These are phyloP conservation scores for Syzygium syzygioides DNA, from an alignment of 441 rosid species.

Conservation along the genomic window DNA sequence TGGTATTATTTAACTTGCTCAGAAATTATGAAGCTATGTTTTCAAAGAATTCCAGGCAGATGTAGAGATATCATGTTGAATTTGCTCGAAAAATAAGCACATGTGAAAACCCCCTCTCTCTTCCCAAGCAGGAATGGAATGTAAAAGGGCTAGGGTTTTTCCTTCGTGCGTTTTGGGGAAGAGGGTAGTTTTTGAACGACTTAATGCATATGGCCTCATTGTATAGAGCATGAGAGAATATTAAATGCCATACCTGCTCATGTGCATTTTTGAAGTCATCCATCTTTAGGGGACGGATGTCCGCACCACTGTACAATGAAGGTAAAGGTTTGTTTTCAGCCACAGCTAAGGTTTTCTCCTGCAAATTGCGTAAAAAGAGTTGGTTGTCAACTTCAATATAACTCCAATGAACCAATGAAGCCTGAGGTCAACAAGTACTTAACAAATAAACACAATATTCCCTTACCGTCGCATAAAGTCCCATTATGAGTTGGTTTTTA, in stretches of 20 bases:
- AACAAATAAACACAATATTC: neutral
- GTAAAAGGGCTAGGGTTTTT: neutral
- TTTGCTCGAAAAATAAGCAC: neutral
- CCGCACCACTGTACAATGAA: constrained; percentile 60
- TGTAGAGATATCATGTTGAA: neutral
- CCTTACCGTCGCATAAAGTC: neutral
- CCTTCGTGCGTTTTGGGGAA: neutral
- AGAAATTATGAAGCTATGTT: neutral
- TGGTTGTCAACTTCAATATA: neutral
- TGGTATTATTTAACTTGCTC: neutral
- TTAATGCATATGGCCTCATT: neutral
- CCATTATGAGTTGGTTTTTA: neutral
- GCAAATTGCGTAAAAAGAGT: constrained; percentile 13
- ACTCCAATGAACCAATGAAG: neutral
- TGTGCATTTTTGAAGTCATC: constrained; percentile 88
- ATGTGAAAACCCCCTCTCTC: neutral
- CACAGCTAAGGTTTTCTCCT: constrained; percentile 70
- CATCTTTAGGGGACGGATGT: constrained; percentile 74
- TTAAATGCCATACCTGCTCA: constrained; percentile 64
- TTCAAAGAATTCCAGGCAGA: neutral
- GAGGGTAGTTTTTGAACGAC: neutral
- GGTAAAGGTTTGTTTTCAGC: constrained; percentile 69
- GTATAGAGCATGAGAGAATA: neutral
- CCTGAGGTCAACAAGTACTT: neutral
- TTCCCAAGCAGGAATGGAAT: neutral